Conservation (phyloP, 2,329 filamentous ascomycete genomes). For the Gaeumannomyces tritici region DNA sequence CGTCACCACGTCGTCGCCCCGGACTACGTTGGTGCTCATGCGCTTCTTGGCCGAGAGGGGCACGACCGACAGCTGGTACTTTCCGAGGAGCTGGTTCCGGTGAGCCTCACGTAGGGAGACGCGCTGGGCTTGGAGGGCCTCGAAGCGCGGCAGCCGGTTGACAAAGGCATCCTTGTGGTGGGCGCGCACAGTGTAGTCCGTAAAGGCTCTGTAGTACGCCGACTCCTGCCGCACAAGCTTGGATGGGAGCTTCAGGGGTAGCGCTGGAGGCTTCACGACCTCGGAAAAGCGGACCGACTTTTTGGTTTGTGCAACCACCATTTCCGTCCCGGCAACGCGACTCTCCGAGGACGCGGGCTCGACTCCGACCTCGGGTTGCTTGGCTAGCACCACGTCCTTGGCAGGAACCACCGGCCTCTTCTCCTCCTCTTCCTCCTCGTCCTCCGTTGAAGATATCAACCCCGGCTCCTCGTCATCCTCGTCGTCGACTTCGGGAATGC, state of each 20-base stretch:
- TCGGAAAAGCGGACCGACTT: slow-evolving; percentile 71
- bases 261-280: slow-evolving; percentile 26
- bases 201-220: slow-evolving; percentile 83
- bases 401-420: slow-evolving; percentile 10
- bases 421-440: slow-evolving; percentile 15
- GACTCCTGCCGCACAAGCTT: slow-evolving; percentile 53
- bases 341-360: background rate
- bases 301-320: slow-evolving; percentile 29
- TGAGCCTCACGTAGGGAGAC: slow-evolving; percentile 65
- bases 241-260: slow-evolving; percentile 39
- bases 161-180: slow-evolving; percentile 69
- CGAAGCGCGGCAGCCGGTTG: slow-evolving; percentile 75
- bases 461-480: slow-evolving; percentile 10
- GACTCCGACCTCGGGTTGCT: background rate
- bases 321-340: slow-evolving; percentile 10
- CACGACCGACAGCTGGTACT: slow-evolving; percentile 66
- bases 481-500: slow-evolving; percentile 27
- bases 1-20: slow-evolving; percentile 52
- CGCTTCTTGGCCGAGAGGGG: slow-evolving; percentile 62
- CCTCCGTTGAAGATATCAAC: slow-evolving; percentile 3
- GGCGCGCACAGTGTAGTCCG: slow-evolving; percentile 58
- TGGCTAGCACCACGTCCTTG: slow-evolving; percentile 8
- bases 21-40: slow-evolving; percentile 62
- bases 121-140: slow-evolving; percentile 77
- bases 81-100: slow-evolving; percentile 73